Evolutionary conservation across 2,329 filamentous ascomycete species (phyloP).

Genomic region (Ophioceras dolichostomum): DNA sequence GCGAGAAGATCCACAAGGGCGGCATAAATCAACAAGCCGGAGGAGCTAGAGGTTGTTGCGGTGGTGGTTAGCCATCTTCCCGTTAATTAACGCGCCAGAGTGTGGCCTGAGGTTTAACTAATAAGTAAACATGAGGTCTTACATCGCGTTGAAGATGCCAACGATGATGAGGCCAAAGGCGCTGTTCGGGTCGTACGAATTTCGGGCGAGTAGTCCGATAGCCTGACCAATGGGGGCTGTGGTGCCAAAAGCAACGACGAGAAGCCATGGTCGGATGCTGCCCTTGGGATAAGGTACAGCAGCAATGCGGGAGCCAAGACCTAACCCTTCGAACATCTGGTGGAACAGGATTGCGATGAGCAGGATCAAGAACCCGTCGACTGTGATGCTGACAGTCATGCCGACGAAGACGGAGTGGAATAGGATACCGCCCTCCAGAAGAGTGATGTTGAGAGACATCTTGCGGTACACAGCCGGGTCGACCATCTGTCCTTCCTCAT

Average conservation of each 20-base stretch:
- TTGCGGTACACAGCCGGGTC: constrained; percentile 41
- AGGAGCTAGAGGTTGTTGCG: constrained; percentile 30
- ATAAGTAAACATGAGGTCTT: too few relatives aligned
- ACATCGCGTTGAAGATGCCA: constrained; percentile 54
- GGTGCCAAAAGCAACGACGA: constrained; percentile 50
- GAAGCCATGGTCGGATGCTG: constrained; percentile 45
- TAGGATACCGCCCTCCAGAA: constrained; percentile 66
- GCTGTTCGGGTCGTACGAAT: constrained; percentile 49
- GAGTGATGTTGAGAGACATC: constrained; percentile 58
- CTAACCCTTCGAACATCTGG: constrained; percentile 58
- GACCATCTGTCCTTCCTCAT: constrained; percentile 30
- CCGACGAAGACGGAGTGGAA: constrained; percentile 71
- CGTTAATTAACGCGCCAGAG: too few relatives aligned
- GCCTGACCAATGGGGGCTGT: constrained; percentile 54
- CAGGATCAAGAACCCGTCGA: constrained; percentile 53
- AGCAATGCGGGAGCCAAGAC: constrained; percentile 58
- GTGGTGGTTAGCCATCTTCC: too few relatives aligned
- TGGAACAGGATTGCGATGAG: constrained; percentile 61
- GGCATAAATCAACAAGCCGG: constrained; percentile 48
- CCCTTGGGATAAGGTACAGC: constrained; percentile 46
- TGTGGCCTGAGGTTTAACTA: too few relatives aligned
- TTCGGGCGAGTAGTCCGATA: constrained; percentile 44
- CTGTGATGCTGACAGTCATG: constrained; percentile 59
- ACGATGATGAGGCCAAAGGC: constrained; percentile 53
- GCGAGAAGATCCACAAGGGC: constrained; percentile 51